These are phyloP conservation scores for Phaeosphaeria sp. DNA, from an alignment of 2,329 filamentous ascomycete genomes.

Conservation along the genomic window DNA sequence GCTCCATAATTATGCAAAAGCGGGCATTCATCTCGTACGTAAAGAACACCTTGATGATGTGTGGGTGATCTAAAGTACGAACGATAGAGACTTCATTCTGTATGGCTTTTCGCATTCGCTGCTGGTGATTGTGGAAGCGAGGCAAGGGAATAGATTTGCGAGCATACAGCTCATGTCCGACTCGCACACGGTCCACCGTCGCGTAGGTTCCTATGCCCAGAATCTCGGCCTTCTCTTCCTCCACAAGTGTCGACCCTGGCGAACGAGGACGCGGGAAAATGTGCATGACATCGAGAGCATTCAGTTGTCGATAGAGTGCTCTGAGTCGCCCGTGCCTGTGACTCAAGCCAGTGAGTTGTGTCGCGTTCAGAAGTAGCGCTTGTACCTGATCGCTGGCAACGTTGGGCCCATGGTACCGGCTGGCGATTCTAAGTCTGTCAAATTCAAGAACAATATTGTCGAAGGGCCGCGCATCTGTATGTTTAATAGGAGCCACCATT, in stretches of 20 bases:
- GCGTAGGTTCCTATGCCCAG: constrained; percentile 21
- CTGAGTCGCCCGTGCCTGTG: too few relatives aligned
- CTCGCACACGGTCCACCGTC: constrained; percentile 17
- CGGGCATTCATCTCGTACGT: constrained; percentile 23
- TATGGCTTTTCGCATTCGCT: constrained; percentile 11
- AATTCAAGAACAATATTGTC: too few relatives aligned
- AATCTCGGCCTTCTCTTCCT: constrained; percentile 5
- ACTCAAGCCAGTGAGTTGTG: too few relatives aligned
- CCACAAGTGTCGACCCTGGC: neutral
- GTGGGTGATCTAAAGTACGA: constrained; percentile 13
- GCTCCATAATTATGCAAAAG: constrained; percentile 21
- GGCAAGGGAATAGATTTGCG: constrained; percentile 21
- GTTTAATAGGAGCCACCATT: too few relatives aligned
- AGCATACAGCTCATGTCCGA: constrained; percentile 11
- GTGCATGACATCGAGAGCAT: too few relatives aligned
- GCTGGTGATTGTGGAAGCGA: constrained; percentile 15
- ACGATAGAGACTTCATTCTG: constrained; percentile 22
- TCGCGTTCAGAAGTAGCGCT: too few relatives aligned
- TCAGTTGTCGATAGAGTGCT: too few relatives aligned
- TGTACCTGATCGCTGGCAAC: too few relatives aligned
- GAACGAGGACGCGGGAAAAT: too few relatives aligned
- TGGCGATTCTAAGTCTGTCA: too few relatives aligned
- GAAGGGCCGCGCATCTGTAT: too few relatives aligned
- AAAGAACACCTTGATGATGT: constrained; percentile 18
- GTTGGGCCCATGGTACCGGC: too few relatives aligned